Conservation (phyloP, 2,329 filamentous ascomycete genomes). For the Aspergillus alliaceus region DNA sequence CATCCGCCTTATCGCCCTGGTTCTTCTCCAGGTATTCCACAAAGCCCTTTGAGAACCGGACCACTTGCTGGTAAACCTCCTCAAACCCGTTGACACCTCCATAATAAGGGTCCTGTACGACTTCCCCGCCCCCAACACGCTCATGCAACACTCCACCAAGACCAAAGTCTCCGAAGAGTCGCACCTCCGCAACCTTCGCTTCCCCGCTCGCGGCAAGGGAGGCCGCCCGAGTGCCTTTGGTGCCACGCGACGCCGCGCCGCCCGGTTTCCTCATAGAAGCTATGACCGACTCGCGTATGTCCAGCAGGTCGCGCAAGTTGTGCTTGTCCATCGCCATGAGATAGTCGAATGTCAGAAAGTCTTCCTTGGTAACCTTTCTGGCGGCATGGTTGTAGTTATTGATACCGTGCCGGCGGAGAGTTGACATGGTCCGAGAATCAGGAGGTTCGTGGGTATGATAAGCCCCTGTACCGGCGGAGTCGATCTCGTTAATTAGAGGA, state of each 20-base stretch:
- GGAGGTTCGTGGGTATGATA: constrained; percentile 79
- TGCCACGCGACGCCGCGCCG: constrained; percentile 16
- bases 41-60: constrained; percentile 75
- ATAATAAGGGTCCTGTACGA: constrained; percentile 89
- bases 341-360: constrained; percentile 87
- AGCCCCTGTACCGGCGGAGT: constrained; percentile 86
- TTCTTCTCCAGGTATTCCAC: constrained; percentile 56
- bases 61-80: constrained; percentile 80
- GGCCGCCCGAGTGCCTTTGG: constrained; percentile 36
- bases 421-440: constrained; percentile 80
- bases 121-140: constrained; percentile 56
- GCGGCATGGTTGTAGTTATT: constrained; percentile 74
- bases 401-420: constrained; percentile 72
- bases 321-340: constrained; percentile 90
- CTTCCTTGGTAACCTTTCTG: constrained; percentile 67
- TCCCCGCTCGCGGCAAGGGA: constrained; percentile 34
- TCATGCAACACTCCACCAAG: constrained; percentile 48
- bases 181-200: constrained; percentile 55
- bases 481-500: constrained; percentile 65
- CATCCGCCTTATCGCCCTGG: constrained; percentile 1
- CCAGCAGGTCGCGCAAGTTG: constrained; percentile 71
- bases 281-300: constrained; percentile 56
- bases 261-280: constrained; percentile 46
- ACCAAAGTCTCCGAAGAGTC: constrained; percentile 84
- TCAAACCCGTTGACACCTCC: constrained; percentile 80